Conservation (phyloP, 768 basidiomycete genomes). For the Asterophora lycoperdoides region DNA sequence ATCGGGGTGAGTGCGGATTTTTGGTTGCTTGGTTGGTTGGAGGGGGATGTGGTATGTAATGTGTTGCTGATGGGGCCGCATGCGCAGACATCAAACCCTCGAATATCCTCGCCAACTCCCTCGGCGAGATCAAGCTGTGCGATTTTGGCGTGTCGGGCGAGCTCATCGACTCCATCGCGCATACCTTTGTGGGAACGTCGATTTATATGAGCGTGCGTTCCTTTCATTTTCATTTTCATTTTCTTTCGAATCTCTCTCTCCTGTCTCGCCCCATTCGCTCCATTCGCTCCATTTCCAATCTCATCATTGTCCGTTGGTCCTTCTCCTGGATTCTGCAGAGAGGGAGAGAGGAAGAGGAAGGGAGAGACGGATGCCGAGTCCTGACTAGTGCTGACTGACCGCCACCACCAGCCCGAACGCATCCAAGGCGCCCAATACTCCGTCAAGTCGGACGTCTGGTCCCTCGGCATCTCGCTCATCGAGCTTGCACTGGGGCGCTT, state of each 20-base stretch:
- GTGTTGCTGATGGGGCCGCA: no score
- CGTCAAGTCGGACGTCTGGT: conserved; percentile 99
- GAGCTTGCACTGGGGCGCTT: conserved; percentile 96
- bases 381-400: no score
- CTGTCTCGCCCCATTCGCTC: conserved; percentile 2
- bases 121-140: conserved; percentile 96
- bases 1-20: conserved; percentile 67
- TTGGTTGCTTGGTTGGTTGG: neutral
- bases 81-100: conserved; percentile 94
- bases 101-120: conserved; percentile 92
- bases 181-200: conserved; percentile 97
- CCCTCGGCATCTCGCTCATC: conserved; percentile 92
- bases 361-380: no score
- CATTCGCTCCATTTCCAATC: neutral
- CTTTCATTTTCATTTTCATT: neutral
- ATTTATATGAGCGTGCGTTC: conserved; percentile 96
- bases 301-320: no score
- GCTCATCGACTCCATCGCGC: conserved; percentile 96
- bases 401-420: conserved; percentile 98
- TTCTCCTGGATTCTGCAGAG: no score
- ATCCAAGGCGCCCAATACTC: conserved; percentile 98
- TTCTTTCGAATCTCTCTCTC: neutral
- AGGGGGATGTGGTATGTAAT: no score
- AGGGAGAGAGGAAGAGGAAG: no score
- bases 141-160: conserved; percentile 99